Base-by-base conservation (phyloP, 805 yeast species). In the Myxozyma mucilagina region DNA sequence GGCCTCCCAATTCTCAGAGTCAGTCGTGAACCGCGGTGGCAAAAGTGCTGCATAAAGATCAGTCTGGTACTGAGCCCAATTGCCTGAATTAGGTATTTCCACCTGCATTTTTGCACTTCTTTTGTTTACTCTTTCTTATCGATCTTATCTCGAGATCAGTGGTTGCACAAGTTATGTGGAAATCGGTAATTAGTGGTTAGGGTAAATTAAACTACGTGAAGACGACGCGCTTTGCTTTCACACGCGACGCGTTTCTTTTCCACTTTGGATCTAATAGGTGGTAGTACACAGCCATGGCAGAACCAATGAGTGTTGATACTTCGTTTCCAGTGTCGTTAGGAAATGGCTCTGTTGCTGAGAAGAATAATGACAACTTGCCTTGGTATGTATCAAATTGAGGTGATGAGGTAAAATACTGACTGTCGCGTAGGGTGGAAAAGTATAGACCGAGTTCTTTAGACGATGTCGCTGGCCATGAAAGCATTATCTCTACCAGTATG, bases 381-480 rank as follows among this genome's bases (percentile, higher is more conserved):
- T 64, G 68, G 67, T 64, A 47, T 29, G 67, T 16, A 9, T 9
- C 35, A 34, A 14, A 35, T 18, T 39, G 44, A 13, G 38, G 31
- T 1, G 16, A 41, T 35, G 52, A 3, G 31, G 5, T 24, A 9
- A 18, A 24, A 32, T 31, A 31, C 29, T 54, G 52, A 47, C 16
- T 4, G 6, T 24, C 11, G 13, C 44, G 10, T 39, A 73, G 80
- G 99, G 96, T 94, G 49, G 99, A 94, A 73, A 94, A 94, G 73
- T 94, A 93, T 74, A 85, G 99, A 65, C 99, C 99, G 0, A 77
- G 79, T 38, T 79, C 86, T 1, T 77, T 94, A 54, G 90, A 89
- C 63, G 97, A 94, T 50, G 93, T 94, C 9, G 85, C 90, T 69
- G 99, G 99, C 4, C 98, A 94, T 72, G 84, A 83, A 52, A 94